Conservation (phyloP, 768 basidiomycete species). For the Tulasnella sp. region DNA sequence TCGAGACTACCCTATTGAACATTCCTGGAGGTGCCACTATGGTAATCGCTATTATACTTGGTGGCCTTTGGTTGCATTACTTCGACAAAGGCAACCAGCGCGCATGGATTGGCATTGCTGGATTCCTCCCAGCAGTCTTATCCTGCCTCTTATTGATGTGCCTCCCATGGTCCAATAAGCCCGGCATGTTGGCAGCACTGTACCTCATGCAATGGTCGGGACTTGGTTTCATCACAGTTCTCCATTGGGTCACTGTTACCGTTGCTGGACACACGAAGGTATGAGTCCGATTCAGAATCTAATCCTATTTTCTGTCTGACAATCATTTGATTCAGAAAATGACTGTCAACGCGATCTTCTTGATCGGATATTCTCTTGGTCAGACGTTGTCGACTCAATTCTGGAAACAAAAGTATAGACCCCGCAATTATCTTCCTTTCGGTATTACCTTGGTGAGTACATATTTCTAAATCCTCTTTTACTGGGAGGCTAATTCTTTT, state of each 20-base stretch:
- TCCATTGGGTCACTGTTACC: conserved; percentile 3
- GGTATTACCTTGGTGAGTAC: conserved; percentile 13
- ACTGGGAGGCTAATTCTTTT: background rate
- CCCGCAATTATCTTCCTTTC: conserved; percentile 18
- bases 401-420: conserved; percentile 17
- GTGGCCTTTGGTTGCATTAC: background rate
- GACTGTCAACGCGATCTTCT: conserved; percentile 16
- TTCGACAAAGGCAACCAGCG: conserved; percentile 5
- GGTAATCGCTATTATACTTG: conserved; percentile 10
- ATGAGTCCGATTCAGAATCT: background rate
- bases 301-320: background rate
- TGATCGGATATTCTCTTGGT: conserved; percentile 15
- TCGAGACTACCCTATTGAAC: conserved; percentile 17
- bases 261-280: conserved; percentile 16
- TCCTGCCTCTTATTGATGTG: conserved; percentile 11
- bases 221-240: conserved; percentile 10
- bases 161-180: conserved; percentile 13
- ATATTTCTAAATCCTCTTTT: background rate
- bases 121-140: conserved; percentile 12
- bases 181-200: conserved; percentile 10
- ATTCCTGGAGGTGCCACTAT: conserved; percentile 12
- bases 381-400: conserved; percentile 16
- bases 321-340: conserved; percentile 9
- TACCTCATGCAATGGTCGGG: conserved; percentile 13
- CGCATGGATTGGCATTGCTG: conserved; percentile 4